Evolutionary conservation across 305 asterid genomes (phyloP), one percentile per base, ranked within the genome.

Genomic region (Caryopteris hybrid): DNA sequence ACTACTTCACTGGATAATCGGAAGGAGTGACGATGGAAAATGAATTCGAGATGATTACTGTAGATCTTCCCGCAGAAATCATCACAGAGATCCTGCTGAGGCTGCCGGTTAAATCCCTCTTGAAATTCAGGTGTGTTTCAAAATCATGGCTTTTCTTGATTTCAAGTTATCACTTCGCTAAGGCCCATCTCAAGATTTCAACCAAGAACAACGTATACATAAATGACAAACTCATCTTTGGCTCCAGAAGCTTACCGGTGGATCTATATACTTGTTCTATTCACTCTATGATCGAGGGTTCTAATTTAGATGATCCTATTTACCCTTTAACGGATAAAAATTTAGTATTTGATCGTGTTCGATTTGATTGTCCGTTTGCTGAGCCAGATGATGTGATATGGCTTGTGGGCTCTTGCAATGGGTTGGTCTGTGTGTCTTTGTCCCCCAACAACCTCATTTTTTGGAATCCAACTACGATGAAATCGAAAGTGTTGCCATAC

Each of bases 321-420:
- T 75, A 70, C 50, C 68, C 78, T 23, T 22, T 47, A 58, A 33
- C 68, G 12, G 53, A 27, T 27, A 51, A 54, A n/a, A 56, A 41
- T 29, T 23, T n/a, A 2, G 72, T 29, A 0, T 21, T 63, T 14
- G 51, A 68, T 46, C 60, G 55, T 0, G 69, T 78, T 64, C 68
- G 63, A 68, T 52, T 77, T 18, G 76, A 68, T 54, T 60, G 41
- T 21, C 76, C 78, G 5, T 31, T 69, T 64, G 64, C 50, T 2
- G 57, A 52, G 8, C 75, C 61, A 0, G n/a, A 66, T 41, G 64
- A 63, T 47, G 61, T 50, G 0, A 27, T 74, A 58, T 68, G 77
- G 78, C 36, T 72, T 6, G 72, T 52, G 38, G 83, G 84, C 21
- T 78, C 80, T 43, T 42, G 71, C 29, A 65, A 78, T 63, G 83